These are phyloP conservation scores for Clarkia xantiana DNA, from an alignment of 345 rosid genomes.

Conservation along the genomic window DNA sequence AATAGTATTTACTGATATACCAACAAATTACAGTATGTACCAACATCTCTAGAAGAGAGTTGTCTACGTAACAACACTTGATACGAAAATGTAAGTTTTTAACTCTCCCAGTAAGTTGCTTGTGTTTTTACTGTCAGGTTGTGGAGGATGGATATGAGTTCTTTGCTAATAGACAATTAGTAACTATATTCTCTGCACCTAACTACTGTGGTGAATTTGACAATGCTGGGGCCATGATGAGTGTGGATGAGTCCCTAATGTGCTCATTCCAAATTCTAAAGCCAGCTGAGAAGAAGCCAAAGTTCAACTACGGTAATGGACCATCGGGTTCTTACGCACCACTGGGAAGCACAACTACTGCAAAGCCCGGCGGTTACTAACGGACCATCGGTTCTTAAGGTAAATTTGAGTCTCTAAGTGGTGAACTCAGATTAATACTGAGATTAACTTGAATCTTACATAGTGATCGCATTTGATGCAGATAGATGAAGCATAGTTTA, in stretches of 20 bases:
- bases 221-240: slow-evolving; percentile 66
- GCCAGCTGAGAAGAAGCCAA: slow-evolving; percentile 44
- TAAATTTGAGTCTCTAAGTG: no score
- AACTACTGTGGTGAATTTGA: slow-evolving; percentile 88
- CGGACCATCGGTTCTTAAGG: no score
- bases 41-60: no score
- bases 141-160: slow-evolving; percentile 95
- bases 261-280: slow-evolving; percentile 79
- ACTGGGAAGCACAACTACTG: slow-evolving; percentile 26
- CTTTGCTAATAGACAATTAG: slow-evolving; percentile 73
- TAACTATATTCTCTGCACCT: slow-evolving; percentile 78
- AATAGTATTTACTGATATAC: no score
- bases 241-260: slow-evolving; percentile 53
- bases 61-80: not conserved
- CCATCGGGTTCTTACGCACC: slow-evolving; percentile 19
- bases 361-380: slow-evolving; percentile 21
- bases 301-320: slow-evolving; percentile 30
- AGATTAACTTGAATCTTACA: not conserved
- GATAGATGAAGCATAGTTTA: slow-evolving; percentile 8
- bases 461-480: not conserved
- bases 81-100: not conserved
- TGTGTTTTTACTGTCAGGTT: slow-evolving; percentile 29
- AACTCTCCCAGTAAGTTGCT: not conserved
- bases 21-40: no score
- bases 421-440: no score